phyloP scores from a whole-genome alignment of 768 basidiomycete species.

The Serendipita sp. region DNA sequence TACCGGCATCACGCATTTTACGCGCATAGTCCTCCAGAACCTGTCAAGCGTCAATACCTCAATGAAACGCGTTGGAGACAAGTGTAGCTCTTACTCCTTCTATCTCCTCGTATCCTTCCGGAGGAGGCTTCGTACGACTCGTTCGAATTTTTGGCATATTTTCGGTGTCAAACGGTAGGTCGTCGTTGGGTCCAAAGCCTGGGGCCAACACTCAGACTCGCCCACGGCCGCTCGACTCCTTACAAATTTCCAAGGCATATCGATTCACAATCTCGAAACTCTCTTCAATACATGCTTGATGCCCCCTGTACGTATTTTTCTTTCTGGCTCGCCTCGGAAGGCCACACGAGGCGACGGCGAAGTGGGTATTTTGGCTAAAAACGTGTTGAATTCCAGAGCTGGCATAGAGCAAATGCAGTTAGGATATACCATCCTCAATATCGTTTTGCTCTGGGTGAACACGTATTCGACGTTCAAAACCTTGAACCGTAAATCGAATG shows the following conservation, averaged over 20 bases:
- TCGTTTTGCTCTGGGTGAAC: constrained; percentile 59
- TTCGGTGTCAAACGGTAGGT: not conserved
- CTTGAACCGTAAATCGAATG: constrained; percentile 47
- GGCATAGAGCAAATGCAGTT: constrained; percentile 38
- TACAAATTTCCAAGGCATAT: constrained; percentile 7
- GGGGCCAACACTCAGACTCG: constrained; percentile 2
- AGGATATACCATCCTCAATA: constrained; percentile 47
- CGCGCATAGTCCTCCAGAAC: constrained; percentile 96
- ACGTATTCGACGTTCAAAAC: constrained; percentile 77
- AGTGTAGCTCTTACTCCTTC: constrained; percentile 39
- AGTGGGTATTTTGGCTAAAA: not conserved
- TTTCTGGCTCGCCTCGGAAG: not conserved
- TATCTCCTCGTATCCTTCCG: constrained; percentile 92
- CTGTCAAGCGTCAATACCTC: constrained; percentile 23
- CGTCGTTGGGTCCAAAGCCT: constrained; percentile 6
- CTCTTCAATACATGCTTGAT: not conserved
- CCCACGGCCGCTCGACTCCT: not conserved
- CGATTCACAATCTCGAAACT: constrained; percentile 9
- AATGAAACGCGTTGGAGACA: not conserved
- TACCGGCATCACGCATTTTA: constrained; percentile 86
- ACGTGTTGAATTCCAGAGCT: not conserved
- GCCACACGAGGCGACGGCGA: not conserved
- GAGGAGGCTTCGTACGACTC: constrained; percentile 80
- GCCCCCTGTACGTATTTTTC: not conserved
- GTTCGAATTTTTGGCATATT: constrained; percentile 90